Evolutionary conservation across 2,329 filamentous ascomycete species (phyloP), one percentile per base, ranked within the genome.

Genomic region (Aschersonia sp.): DNA sequence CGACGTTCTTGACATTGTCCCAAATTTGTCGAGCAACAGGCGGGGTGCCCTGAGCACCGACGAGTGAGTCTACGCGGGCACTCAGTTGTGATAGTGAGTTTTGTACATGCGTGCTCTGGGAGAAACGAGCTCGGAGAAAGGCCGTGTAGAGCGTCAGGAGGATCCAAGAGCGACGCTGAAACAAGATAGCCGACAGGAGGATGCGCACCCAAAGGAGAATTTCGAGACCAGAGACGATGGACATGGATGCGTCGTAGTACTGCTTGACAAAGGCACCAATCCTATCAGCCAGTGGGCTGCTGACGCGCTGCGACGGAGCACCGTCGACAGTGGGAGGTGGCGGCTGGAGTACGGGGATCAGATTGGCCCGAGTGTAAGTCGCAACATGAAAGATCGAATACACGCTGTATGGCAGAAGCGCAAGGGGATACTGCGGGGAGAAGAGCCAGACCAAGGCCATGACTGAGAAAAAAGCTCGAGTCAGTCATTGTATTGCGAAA

Each of bases 341-440:
- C 12, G 88, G 86, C 59, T 84, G 75, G 58, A 98, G 62, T 53
- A 86, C 87, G 51, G 92, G 92, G 58, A 98, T 84, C 54, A 98
- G 70, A 71, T 94, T 94, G 64, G 85, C 84, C 65, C 92, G 88
- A 55, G 85, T 86, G 71, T 98, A 98, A 54, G 92, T 97, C 52
- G 89, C 87, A 56, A 97, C 88, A 70, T 98, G 92, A 81, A 98
- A 98, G 67, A 97, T 69, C 50, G 90, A 97, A 78, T 97, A 98
- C 67, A 98, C 87, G 57, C 81, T 83, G 71, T 95, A 98, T 31
- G 92, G 92, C 48, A 95, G 79, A 59, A 98, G 78, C 48, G 92
- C 92, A 57, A 95, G 76, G 39, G 87, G 82, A 59, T 94, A 84
- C 70, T 95, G 89, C 57, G 86, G 84, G 51, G 83, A 81, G 67